Conservation (phyloP, 768 basidiomycete genomes). For the Suillus fuscotomentosus region DNA sequence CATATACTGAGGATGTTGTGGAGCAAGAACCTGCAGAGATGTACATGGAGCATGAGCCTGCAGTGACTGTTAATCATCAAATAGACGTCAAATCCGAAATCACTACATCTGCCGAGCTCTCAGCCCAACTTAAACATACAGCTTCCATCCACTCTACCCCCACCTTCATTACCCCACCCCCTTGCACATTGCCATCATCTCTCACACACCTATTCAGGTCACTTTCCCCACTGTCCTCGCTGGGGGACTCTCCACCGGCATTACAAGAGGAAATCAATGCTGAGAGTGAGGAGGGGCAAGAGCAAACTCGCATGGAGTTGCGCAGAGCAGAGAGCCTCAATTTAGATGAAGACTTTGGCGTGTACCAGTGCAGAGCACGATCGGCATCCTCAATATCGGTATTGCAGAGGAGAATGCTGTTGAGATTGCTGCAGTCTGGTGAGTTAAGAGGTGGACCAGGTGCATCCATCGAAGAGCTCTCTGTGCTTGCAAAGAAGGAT, state of each 20-base stretch:
- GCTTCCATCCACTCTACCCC: neutral
- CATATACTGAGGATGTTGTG: neutral
- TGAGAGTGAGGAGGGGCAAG: neutral
- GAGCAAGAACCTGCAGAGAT: neutral
- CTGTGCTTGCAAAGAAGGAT: neutral
- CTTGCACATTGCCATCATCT: neutral
- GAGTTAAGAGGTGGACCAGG: neutral
- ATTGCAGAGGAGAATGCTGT: neutral
- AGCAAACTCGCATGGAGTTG: neutral
- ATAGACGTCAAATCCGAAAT: neutral
- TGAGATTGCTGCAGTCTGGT: neutral
- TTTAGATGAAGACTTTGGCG: neutral
- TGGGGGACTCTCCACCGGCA: neutral
- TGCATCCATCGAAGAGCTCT: neutral
- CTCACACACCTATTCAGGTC: neutral
- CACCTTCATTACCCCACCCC: neutral
- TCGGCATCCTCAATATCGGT: neutral
- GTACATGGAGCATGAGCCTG: neutral
- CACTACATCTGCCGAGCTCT: neutral
- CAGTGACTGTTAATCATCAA: neutral
- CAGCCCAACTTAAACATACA: neutral
- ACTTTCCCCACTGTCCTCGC: neutral
- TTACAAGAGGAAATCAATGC: neutral
- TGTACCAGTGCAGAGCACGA: neutral
- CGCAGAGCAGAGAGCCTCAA: neutral